Evolutionary conservation across 345 rosid genomes (phyloP), one percentile per base, ranked within the genome.

Genomic region (Adansonia digitata): DNA sequence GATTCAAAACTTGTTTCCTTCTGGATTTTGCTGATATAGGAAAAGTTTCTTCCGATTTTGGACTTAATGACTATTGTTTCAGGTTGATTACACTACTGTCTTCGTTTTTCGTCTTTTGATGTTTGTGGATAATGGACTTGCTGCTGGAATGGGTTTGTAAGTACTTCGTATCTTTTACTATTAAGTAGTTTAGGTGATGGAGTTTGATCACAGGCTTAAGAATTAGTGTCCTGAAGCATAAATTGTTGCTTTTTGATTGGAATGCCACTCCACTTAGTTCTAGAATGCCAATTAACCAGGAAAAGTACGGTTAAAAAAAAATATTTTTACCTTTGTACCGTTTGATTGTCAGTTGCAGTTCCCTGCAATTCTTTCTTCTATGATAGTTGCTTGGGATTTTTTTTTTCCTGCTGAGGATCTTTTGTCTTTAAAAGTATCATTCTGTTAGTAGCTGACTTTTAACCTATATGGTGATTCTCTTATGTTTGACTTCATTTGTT

Each of bases 71-170:
- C 56, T 84, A 5, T 70, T 78, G 61, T 42, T 80, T 83, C 91
- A 96, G 99, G 98, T 93, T 57, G 99, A 96, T 77, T 96, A 96
- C 82, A 86, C 91, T 22, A 74, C 92, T 29, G 98, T 96, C 69
- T 93, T 96, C 77, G 61, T 92, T 81, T 93, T 96, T 77, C 98
- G 97, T 27, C 77, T 93, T 82, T 82, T 96, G 85, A 93, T 96
- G 98, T 93, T 93, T 81, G 85, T 92, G 72, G 99, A 96, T 85
- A 92, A 93, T 82, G 95, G 92, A 75, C 94, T 96, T 62, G 91
- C 95, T 73, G 85, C 97, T 77, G 97, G 97, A 77, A 91, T 96
- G 94, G 99, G 99, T 81, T 89, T 96, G 99, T 96, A 88, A 84
- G 97, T 74, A 68, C 74, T 65, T 74, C 29, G 66, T 52, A 64